Evolutionary conservation across 495 filamentous ascomycete species (phyloP).

Genomic region (Podospora didyma): DNA sequence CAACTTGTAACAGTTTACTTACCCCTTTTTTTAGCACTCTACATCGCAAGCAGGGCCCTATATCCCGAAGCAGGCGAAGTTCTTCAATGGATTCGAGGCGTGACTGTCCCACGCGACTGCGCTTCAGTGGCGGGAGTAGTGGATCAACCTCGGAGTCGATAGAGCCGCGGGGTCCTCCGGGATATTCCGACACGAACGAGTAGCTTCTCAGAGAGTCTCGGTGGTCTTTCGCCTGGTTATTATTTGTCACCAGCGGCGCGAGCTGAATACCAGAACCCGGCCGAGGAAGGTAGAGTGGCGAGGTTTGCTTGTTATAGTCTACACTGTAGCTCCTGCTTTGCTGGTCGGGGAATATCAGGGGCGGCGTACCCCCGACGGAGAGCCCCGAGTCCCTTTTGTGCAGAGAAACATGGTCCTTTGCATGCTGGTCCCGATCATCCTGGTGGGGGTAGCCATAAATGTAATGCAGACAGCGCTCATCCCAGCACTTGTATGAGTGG

Average conservation of each 20-base stretch:
- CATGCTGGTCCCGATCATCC: constrained; percentile 44
- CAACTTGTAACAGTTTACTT: constrained; percentile 14
- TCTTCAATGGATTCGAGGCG: constrained; percentile 48
- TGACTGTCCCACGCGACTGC: constrained; percentile 43
- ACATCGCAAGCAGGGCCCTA: constrained; percentile 44
- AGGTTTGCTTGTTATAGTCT: constrained; percentile 32
- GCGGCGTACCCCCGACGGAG: constrained; percentile 35
- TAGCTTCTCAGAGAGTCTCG: constrained; percentile 42
- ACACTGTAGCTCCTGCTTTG: constrained; percentile 24
- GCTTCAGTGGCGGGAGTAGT: constrained; percentile 45
- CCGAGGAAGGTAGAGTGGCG: constrained; percentile 36
- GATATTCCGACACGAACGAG: constrained; percentile 37
- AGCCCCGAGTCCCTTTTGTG: constrained; percentile 43
- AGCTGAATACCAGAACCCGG: constrained; percentile 35
- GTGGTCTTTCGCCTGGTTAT: constrained; percentile 36
- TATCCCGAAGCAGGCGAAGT: constrained; percentile 41
- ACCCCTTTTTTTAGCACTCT: constrained; percentile 37
- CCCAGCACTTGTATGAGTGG: constrained; percentile 46
- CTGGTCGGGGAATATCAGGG: constrained; percentile 34
- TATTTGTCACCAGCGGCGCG: constrained; percentile 33
- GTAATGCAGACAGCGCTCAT: constrained; percentile 48
- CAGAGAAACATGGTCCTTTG: constrained; percentile 37
- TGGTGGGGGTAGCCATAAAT: constrained; percentile 45
- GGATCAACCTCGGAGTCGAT: constrained; percentile 48
- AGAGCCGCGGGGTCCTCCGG: constrained; percentile 35